Base-by-base conservation (phyloP, 768 basidiomycete species). In the Phylloporus arenicola region DNA sequence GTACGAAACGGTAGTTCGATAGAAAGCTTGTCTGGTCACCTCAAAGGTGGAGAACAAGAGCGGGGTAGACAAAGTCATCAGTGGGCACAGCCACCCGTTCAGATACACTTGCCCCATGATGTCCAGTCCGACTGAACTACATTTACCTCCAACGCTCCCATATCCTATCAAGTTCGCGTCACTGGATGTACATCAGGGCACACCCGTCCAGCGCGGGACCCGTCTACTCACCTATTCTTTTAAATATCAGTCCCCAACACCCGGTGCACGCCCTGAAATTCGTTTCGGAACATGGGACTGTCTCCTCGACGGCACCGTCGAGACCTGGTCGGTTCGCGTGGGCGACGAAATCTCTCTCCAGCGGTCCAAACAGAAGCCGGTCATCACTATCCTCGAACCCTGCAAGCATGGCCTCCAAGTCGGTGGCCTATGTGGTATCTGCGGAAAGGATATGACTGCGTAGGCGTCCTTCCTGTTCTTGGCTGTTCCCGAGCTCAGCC, bases 401-500 rank as follows among this genome's bases (percentile, higher is more conserved):
- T 99, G 95, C 72, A 92, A 91, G 50, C 95, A 99, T 69, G 89
- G 89, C 52, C 84, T 95, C 59, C 94, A 97, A 66, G 74, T 95
- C 44, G 83, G 85, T 37, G 95, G 95, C 1, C 75, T 99, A 43
- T 99, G 95, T 64, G 92, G 89, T 1, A 68, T 96, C 27, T 99
- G 95, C 63, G 95, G 93, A 33, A 93, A 90, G 72, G 94, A 99
- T 59, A 86, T 97, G 80, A 94, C 90, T 39, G 81, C 78, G 92
- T 94, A 63, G 51, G 85, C 57, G 34, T 12, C 51, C 42, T 56
- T 38, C 53, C 38, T 13, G 22, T 48, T 46, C 44, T 50, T 29
- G 34, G 24, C 25, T 19, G 9, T n/a, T 16, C 48, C 48, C 47
- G 47, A 29, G 41, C 46, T 56, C 60, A 53, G 57, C 51, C 50